Base-by-base conservation (phyloP, 352 stramenopile genomes). In the Phytophthora melonis region DNA sequence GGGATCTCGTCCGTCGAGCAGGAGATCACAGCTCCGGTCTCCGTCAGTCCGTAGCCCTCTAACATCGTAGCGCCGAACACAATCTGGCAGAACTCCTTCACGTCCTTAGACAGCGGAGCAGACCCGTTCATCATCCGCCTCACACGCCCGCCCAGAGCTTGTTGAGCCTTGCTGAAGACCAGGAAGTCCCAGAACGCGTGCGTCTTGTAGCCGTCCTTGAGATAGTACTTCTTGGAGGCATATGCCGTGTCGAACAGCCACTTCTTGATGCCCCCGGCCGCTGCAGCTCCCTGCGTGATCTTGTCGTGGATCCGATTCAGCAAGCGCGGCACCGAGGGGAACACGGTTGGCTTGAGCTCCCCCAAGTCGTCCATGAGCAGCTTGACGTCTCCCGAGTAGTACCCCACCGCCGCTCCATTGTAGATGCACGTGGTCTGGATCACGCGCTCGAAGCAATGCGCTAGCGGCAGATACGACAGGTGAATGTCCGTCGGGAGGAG, bases 261-360 rank as follows among this genome's bases (percentile, higher is more conserved):
- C 57, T 89, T 80, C 64, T 97, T 97, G 30, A 95, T 45, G 18
- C 88, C 89, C 47, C 93, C 92, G 1, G 88, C 91, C 8, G 70
- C 75, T 10, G 66, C 59, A 3, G 88, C 83, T 3, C 76, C 79
- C 23, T 82, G 74, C 62, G 84, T 83, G 66, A 97, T 83, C 66
- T 98, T 98, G 83, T 98, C 94, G 70, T 98, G 88, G 43, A 99
- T 94, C 72, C 97, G 96, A 74, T 98, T 98, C 55, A 98, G 79
- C 13, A 99, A 85, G 5, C 97, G 88, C 16, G 97, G 97, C 58
- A 98, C 95, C 2, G 88, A 91, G 18, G 86, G 80, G 71, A 99
- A 95, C 0, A 97, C 68, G 8, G 95, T 98, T 0, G 95, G 95
- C 62, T 89, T 78, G 66, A 98, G 91, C 39, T 79, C 89, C 43